Evolutionary conservation across 305 asterid species (phyloP), one percentile per base, ranked within the genome.

Genomic region (Fraxinus xanthoxyloides): DNA sequence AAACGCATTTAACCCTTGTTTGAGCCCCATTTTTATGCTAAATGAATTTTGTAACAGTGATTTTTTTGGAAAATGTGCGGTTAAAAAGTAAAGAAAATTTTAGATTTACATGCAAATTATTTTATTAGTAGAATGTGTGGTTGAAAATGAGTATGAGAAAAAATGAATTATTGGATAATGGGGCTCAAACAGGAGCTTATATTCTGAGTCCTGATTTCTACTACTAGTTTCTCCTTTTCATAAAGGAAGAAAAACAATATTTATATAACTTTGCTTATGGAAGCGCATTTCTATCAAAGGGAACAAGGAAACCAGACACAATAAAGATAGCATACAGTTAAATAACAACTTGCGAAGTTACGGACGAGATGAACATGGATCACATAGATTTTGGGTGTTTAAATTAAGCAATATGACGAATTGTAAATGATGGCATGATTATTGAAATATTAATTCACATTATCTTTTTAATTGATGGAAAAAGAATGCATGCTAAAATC

Each of bases 151-250:
- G 13, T 38, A 8, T 38, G 46, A 3, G 0, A 38, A 38, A 38
- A 38, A 38, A 38, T 38, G 46, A 38, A 8, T 38, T 38, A 38
- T 38, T 38, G 46, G 46, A 8, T 36, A 38, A 38, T 38, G 46
- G 2, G 13, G 13, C 46, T 38, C 46, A 38, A 38, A 38, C 0
- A 38, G 46, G 46, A 13, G 46, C 46, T 36, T 10, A 72, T 12
- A 31, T n/a, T 54, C 26, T 15, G 36, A 35, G 13, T 31, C 83
- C 13, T 54, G 83, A 72, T 56, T 78, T 78, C 65, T 72, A 21
- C 70, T 26, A 19, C 36, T 7, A 31, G 73, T 73, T 48, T 28
- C 83, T 74, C 46, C 38, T 34, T 24, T 26, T 38, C 8, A 63
- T 76, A 67, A 76, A 59, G 12, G 36, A 76, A 48, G 30, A 40